These are phyloP conservation scores for Orbilia brochopaga DNA, from an alignment of 2,329 filamentous ascomycete species.

Conservation along the genomic window DNA sequence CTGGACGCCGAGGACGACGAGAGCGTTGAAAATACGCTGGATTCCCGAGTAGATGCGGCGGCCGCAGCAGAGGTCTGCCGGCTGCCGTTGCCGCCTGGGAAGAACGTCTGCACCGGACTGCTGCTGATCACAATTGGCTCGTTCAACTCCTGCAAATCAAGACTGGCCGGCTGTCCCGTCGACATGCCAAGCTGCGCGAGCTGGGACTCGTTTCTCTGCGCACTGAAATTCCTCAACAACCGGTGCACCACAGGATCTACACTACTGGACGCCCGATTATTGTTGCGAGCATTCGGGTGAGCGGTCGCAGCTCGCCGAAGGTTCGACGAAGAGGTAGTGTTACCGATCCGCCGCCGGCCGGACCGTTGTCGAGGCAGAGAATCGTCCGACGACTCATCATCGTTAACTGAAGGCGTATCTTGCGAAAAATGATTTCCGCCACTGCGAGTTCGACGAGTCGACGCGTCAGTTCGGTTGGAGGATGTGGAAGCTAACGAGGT, in stretches of 20 bases:
- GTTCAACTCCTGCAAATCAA: constrained; percentile 43
- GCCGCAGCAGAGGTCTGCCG: not conserved
- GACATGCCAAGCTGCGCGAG: constrained; percentile 42
- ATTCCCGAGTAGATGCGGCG: constrained; percentile 13
- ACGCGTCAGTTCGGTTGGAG: constrained; percentile 50
- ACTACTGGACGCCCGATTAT: constrained; percentile 8
- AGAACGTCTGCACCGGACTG: constrained; percentile 23
- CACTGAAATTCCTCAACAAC: constrained; percentile 39
- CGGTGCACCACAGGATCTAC: constrained; percentile 39
- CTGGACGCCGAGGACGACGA: constrained; percentile 14
- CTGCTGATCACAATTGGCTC: constrained; percentile 43
- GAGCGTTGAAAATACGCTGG: constrained; percentile 9
- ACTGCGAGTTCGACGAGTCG: constrained; percentile 44
- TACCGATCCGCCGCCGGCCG: constrained; percentile 30
- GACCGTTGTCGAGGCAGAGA: constrained; percentile 40
- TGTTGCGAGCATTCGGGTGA: constrained; percentile 14
- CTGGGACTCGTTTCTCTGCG: constrained; percentile 45
- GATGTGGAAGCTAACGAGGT: constrained; percentile 50
- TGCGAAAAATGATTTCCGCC: constrained; percentile 50
- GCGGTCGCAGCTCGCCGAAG: constrained; percentile 35
- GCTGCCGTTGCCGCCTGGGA: constrained; percentile 8
- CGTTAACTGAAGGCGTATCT: constrained; percentile 50
- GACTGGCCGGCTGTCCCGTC: constrained; percentile 25
- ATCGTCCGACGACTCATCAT: constrained; percentile 47
- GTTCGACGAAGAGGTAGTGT: constrained; percentile 38